These are phyloP conservation scores for Globisporangium cylindrosporum DNA, from an alignment of 352 stramenopile species.

Conservation along the genomic window DNA sequence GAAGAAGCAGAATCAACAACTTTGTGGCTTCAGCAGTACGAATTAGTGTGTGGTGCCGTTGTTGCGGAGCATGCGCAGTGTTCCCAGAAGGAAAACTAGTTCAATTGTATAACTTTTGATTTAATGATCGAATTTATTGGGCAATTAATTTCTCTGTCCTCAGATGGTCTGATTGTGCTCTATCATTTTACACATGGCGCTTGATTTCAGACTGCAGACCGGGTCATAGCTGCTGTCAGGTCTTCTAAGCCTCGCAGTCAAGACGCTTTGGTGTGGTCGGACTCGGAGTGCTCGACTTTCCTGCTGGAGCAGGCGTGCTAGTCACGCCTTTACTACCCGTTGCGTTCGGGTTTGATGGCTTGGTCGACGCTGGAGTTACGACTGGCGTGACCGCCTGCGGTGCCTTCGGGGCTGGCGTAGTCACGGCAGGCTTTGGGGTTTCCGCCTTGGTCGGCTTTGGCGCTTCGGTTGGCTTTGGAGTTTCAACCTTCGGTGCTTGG, in stretches of 20 bases:
- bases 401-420: neutral
- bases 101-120: too few relatives aligned
- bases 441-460: constrained; percentile 6
- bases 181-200: neutral
- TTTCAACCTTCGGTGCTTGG: neutral
- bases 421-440: neutral
- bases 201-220: neutral
- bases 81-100: too few relatives aligned
- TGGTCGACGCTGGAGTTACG: constrained; percentile 1
- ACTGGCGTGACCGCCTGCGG: neutral
- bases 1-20: too few relatives aligned
- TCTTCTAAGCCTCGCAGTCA: neutral
- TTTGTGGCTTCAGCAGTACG: too few relatives aligned
- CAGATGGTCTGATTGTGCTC: neutral
- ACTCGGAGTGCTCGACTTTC: neutral
- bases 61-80: too few relatives aligned
- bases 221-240: neutral
- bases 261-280: neutral
- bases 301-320: neutral
- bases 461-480: neutral
- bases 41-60: too few relatives aligned
- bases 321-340: neutral
- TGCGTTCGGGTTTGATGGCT: neutral
- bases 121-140: neutral
- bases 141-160: neutral